Evolutionary conservation across 164 flowering plant species (phyloP).

Genomic region (Cinnamomum micranthum): DNA sequence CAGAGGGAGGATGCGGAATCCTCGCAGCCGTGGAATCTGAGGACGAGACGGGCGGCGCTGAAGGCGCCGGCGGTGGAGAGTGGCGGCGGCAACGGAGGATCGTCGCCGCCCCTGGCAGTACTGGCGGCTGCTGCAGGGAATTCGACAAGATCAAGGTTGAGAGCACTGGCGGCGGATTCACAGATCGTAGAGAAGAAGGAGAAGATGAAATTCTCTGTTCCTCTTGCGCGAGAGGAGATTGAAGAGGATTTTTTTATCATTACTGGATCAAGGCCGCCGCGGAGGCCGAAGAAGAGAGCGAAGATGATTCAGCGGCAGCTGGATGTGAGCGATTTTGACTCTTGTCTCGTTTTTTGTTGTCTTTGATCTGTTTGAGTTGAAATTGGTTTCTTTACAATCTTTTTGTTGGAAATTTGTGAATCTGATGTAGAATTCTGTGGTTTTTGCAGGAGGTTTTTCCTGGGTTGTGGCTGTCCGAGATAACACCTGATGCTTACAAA

Average conservation of each 20-base stretch:
- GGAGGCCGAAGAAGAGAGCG: conserved; percentile 71
- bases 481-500: conserved; percentile 8
- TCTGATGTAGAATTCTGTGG: conserved; percentile 6
- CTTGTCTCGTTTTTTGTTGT: not conserved
- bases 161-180: conserved; percentile 4
- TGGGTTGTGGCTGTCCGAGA: conserved; percentile 9
- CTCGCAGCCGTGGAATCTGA: conserved; percentile 65
- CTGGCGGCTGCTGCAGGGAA: conserved; percentile 26
- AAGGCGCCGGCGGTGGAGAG: conserved; percentile 34
- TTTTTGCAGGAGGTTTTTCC: conserved; percentile 41
- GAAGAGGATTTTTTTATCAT: conserved; percentile 65
- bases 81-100: no score
- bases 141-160: conserved; percentile 22
- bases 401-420: not conserved
- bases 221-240: conserved; percentile 59
- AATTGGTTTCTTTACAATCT: not conserved
- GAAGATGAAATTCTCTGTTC: conserved; percentile 38
- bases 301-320: conserved; percentile 47
- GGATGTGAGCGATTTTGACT: conserved; percentile 44
- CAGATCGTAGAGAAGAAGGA: not conserved
- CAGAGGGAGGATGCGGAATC: conserved; percentile 8
- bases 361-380: not conserved
- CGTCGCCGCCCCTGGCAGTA: conserved; percentile 2
- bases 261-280: conserved; percentile 49
- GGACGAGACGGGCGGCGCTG: conserved; percentile 58